These are phyloP conservation scores for Boletus huronensis DNA, from an alignment of 768 basidiomycete genomes.

Conservation along the genomic window DNA sequence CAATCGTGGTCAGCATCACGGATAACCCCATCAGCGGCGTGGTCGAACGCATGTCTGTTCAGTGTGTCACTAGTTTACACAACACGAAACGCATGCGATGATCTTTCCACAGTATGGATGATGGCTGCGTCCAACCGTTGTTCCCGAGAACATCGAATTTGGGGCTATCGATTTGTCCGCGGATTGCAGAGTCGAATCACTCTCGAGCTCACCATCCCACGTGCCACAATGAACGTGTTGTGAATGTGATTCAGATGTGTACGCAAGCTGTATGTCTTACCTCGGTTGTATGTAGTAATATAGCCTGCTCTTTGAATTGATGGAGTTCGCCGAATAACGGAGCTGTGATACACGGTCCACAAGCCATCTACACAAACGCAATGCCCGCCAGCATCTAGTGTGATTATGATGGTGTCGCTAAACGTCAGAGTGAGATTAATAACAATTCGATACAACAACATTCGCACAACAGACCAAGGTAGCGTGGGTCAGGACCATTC, in stretches of 20 bases:
- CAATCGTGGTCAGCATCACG: conserved; percentile 25
- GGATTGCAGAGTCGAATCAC: neutral
- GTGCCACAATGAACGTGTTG: neutral
- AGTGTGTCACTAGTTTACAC: neutral
- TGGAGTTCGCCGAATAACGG: neutral
- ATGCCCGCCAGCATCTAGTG: neutral
- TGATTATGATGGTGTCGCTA: neutral
- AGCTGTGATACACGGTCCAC: neutral
- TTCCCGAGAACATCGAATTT: neutral
- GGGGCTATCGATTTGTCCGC: neutral
- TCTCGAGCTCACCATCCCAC: no score
- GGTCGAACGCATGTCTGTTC: conserved; percentile 15
- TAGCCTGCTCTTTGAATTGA: neutral
- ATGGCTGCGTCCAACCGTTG: neutral
- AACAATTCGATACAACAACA: neutral
- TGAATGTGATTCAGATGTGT: no score
- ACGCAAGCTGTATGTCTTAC: neutral
- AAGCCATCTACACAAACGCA: neutral
- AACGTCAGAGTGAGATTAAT: neutral
- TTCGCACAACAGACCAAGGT: neutral
- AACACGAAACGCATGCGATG: neutral
- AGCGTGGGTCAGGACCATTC: neutral
- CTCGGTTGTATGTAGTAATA: neutral
- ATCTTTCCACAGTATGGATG: neutral
- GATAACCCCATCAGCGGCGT: conserved; percentile 17